These are phyloP conservation scores for Penicillium vulpinum DNA, from an alignment of 2,329 filamentous ascomycete genomes.

Conservation along the genomic window DNA sequence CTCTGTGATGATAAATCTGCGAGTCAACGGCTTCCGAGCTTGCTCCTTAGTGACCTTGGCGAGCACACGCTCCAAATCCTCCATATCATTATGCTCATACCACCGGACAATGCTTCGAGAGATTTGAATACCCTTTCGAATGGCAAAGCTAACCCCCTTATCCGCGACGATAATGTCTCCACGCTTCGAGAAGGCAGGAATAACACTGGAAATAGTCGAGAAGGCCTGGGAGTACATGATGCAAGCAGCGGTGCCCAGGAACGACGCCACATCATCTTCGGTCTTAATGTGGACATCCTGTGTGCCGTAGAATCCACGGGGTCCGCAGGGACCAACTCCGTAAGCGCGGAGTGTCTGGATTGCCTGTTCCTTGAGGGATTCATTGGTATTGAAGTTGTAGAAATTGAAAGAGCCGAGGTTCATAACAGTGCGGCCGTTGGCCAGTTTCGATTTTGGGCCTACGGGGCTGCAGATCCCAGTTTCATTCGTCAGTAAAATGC, in stretches of 20 bases:
- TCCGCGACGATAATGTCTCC: conserved; percentile 97
- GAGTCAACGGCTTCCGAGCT: conserved; percentile 80
- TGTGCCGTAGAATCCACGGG: conserved; percentile 96
- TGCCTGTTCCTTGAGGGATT: conserved; percentile 89
- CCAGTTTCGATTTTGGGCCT: conserved; percentile 84
- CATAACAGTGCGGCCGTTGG: conserved; percentile 83
- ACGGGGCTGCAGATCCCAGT: conserved; percentile 63
- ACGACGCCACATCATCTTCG: conserved; percentile 88
- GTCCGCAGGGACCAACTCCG: conserved; percentile 93
- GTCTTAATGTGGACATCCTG: conserved; percentile 98
- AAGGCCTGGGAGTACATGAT: conserved; percentile 97
- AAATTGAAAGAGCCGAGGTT: conserved; percentile 97
- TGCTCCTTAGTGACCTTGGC: conserved; percentile 85
- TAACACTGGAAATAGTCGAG: conserved; percentile 94
- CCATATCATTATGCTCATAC: conserved; percentile 96
- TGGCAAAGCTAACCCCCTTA: conserved; percentile 87
- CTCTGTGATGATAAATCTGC: conserved; percentile 94
- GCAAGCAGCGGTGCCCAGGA: conserved; percentile 81
- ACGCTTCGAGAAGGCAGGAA: conserved; percentile 94
- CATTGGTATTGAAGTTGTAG: conserved; percentile 94
- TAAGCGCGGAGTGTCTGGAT: conserved; percentile 92
- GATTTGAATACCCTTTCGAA: conserved; percentile 91
- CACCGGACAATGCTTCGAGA: conserved; percentile 86
- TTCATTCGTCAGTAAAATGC: conserved; percentile 13
- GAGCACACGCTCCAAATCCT: conserved; percentile 83